Conservation (phyloP, 2,329 filamentous ascomycete genomes). For the Diaporthe longicolla region DNA sequence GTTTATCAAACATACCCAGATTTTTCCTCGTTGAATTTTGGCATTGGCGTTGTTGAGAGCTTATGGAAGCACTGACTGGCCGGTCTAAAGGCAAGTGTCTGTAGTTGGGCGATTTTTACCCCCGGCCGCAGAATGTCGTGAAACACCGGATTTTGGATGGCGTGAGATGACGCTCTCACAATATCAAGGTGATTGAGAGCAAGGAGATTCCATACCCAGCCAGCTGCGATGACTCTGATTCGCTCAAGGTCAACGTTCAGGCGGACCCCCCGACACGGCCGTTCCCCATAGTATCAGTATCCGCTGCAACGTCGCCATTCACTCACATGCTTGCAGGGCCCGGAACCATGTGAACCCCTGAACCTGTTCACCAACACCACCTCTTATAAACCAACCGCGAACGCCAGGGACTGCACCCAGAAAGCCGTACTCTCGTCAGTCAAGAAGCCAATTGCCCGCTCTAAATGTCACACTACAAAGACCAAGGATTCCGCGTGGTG, state of each 20-base stretch:
- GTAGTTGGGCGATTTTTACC: no score
- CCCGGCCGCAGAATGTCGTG: neutral
- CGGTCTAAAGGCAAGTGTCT: neutral
- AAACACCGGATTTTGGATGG: neutral
- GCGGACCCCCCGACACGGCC: neutral
- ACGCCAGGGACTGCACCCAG: neutral
- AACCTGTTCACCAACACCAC: neutral
- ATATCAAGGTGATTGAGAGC: neutral
- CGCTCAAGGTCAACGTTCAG: neutral
- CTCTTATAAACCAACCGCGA: neutral
- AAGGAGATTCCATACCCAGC: neutral
- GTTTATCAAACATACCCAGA: constrained; percentile 20
- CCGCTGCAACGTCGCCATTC: constrained; percentile 17
- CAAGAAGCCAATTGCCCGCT: neutral
- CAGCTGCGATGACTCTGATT: no score
- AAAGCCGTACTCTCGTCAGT: neutral
- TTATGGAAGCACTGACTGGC: neutral
- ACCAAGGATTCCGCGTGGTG: constrained; percentile 50
- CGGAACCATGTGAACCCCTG: neutral
- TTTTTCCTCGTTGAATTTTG: neutral
- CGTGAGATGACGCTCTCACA: neutral
- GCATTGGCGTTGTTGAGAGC: neutral
- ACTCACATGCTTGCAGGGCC: neutral
- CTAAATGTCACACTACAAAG: neutral
- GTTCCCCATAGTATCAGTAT: constrained; percentile 11